Base-by-base conservation (phyloP, 768 basidiomycete species). In the Porphyrellus cyaneotinctus region DNA sequence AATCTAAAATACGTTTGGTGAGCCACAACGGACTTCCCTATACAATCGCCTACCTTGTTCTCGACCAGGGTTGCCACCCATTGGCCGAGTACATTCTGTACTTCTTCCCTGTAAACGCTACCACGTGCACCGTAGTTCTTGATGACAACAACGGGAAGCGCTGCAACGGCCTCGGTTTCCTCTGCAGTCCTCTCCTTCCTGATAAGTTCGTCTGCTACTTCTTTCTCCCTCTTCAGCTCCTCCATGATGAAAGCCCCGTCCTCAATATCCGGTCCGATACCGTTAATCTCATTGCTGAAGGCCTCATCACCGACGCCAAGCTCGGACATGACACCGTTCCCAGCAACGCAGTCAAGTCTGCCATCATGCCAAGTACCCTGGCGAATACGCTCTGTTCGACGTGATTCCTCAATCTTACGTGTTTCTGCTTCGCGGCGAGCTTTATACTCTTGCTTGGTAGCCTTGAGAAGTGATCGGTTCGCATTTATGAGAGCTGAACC, bases 41-140 rank as follows among this genome's bases (percentile, higher is more conserved):
- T 22, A 43, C 22, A 37, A 28, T 12, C 8, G 57, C 72, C 39
- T 51, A 90, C 91, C 74, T 87, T 80, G 58, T 84, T 89, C 64
- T 97, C 91, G 0, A 85, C 83, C 41, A 98, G 72, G 11, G 74
- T 76, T 0, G 90, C 91, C 3, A 83, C 87, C 95, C 95, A 99
- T 49, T 87, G 82, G 0, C 89, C 79, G 26, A 99, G 70, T 2
- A 85, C 87, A 26, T 74, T 75, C 66, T 90, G 77, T 10, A 97
- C 61, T 44, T 90, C 91, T 43, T 89, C 87, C 57, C 81, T 80
- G 39, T 76, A 69, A 14, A 72, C 72, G 4, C 80, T 79, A 9
- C 77, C 72, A 59, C 80, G 84, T 14, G 77, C 67, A 6, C 81
- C 82, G 63, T 84, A 97, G 68, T 91, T 88, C 59, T 83, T 81